Evolutionary conservation across 805 yeast species (phyloP).

Genomic region (Isabelozyma pseudorhagii): DNA sequence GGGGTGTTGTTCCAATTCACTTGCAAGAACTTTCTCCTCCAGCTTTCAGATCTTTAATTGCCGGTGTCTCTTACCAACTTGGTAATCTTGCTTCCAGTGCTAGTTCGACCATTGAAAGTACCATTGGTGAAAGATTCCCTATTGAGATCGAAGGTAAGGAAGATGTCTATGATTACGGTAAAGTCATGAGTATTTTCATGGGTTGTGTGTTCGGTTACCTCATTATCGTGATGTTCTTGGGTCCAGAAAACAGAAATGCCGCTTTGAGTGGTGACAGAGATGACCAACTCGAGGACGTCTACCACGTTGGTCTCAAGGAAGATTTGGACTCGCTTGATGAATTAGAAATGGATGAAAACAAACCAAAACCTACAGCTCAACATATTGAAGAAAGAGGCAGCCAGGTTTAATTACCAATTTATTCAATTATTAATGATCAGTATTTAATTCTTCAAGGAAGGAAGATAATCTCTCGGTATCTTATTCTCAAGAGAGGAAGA

Average conservation of each 20-base stretch:
- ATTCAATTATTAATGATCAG: too few relatives aligned
- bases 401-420: too few relatives aligned
- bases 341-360: not conserved
- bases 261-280: slow-evolving; percentile 13
- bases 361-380: not conserved
- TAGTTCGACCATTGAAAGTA: slow-evolving; percentile 65
- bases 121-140: slow-evolving; percentile 54
- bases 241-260: slow-evolving; percentile 52
- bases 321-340: slow-evolving; percentile 1
- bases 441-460: too few relatives aligned
- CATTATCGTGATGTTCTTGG: slow-evolving; percentile 48
- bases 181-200: slow-evolving; percentile 64
- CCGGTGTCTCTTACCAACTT: slow-evolving; percentile 63
- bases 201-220: slow-evolving; percentile 60
- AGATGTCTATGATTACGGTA: slow-evolving; percentile 46
- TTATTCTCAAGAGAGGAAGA: too few relatives aligned
- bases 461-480: too few relatives aligned
- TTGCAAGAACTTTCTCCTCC: slow-evolving; percentile 61
- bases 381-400: not conserved
- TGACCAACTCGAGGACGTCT: too few relatives aligned
- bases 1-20: slow-evolving; percentile 67
- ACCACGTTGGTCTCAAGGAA: too few relatives aligned
- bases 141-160: slow-evolving; percentile 19
- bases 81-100: slow-evolving; percentile 70
- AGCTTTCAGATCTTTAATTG: slow-evolving; percentile 58